These are phyloP conservation scores for Xylariaceae sp. DNA, from an alignment of 2,329 filamentous ascomycete genomes.

Conservation along the genomic window DNA sequence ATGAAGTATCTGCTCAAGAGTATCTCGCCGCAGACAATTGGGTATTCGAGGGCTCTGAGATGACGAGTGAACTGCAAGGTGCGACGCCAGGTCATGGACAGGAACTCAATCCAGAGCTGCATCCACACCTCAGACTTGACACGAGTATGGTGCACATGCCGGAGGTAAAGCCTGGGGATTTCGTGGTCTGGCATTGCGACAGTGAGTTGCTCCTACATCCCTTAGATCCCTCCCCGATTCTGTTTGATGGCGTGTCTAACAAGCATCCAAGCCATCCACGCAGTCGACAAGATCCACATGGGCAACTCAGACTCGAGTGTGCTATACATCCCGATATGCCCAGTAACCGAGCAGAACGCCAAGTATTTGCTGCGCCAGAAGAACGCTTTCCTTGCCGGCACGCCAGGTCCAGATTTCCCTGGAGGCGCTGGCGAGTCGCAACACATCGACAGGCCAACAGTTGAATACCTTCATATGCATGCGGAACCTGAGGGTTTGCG, in stretches of 20 bases:
- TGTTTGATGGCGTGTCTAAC: constrained; percentile 4
- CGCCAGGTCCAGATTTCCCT: constrained; percentile 68
- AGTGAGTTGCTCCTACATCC: constrained; percentile 38
- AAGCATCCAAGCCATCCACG: constrained; percentile 58
- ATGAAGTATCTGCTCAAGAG: constrained; percentile 39
- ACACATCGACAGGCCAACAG: constrained; percentile 48
- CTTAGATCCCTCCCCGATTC: constrained; percentile 17
- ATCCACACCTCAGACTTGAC: constrained; percentile 68
- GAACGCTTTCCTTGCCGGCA: constrained; percentile 66
- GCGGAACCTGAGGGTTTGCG: constrained; percentile 35
- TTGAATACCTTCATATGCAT: constrained; percentile 35
- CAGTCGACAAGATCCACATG: constrained; percentile 75
- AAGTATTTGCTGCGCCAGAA: constrained; percentile 69
- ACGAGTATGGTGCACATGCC: constrained; percentile 72
- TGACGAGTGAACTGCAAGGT: constrained; percentile 64
- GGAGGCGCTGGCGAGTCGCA: constrained; percentile 65
- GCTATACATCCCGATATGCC: constrained; percentile 84
- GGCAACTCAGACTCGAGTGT: constrained; percentile 77
- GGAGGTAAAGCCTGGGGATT: constrained; percentile 67
- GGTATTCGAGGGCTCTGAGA: constrained; percentile 48
- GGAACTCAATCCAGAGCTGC: constrained; percentile 61
- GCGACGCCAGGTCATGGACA: constrained; percentile 67
- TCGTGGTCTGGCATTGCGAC: constrained; percentile 83
- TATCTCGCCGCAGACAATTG: constrained; percentile 59
- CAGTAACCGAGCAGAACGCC: constrained; percentile 72